Conservation (phyloP, 768 basidiomycete species). For the Amanita polypyramis region DNA sequence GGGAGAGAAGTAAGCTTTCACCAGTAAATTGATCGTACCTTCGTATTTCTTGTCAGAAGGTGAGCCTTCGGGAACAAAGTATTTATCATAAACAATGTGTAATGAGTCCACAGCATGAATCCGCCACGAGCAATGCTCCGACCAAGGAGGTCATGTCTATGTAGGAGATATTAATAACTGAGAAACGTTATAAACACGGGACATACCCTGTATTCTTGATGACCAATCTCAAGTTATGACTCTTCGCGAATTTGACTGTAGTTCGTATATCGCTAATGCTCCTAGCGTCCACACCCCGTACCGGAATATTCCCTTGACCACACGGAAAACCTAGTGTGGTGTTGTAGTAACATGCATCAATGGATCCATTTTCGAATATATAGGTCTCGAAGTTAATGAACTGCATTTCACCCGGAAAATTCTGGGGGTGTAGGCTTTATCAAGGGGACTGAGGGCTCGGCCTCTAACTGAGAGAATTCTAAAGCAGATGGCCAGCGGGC, state of each 20-base stretch:
- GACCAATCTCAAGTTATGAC: conserved; percentile 25
- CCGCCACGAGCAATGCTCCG: conserved; percentile 31
- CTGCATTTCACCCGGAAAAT: conserved; percentile 30
- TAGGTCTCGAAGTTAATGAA: conserved; percentile 19
- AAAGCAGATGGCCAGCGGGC: conserved; percentile 30
- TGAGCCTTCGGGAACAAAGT: conserved; percentile 24
- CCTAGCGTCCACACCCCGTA: conserved; percentile 29
- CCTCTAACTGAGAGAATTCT: conserved; percentile 21
- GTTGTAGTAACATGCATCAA: conserved; percentile 41
- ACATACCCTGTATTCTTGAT: conserved; percentile 25
- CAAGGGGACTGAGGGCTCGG: conserved; percentile 32
- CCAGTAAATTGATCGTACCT: background rate
- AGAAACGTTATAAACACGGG: background rate
- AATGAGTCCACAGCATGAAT: conserved; percentile 31
- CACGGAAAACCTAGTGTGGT: conserved; percentile 28
- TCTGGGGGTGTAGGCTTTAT: conserved; percentile 29
- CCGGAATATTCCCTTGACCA: conserved; percentile 33
- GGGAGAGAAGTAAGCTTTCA: background rate
- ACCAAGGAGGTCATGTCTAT: conserved; percentile 32
- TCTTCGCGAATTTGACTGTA: background rate
- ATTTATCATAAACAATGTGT: conserved; percentile 20
- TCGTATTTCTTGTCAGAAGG: conserved; percentile 6
- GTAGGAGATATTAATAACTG: conserved; percentile 8
- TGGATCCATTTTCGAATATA: conserved; percentile 32
- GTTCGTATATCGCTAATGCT: conserved; percentile 27